These are phyloP conservation scores for Fusarium sp. DNA, from an alignment of 2,329 filamentous ascomycete genomes.

Conservation along the genomic window DNA sequence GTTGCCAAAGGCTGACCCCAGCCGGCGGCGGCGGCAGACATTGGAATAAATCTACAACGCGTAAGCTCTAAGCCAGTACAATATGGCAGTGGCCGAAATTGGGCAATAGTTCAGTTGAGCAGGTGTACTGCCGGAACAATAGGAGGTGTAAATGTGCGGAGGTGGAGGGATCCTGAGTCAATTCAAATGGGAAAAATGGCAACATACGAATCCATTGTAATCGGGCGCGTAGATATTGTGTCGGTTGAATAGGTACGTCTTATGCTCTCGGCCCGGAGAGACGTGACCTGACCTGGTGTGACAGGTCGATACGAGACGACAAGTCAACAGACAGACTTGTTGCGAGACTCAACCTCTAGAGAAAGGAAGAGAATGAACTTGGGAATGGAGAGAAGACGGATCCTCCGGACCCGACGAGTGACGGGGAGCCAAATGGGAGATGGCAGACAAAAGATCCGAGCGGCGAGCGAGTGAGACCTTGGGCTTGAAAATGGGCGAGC, in stretches of 20 bases:
- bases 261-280: conserved; percentile 44
- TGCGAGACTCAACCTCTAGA: conserved; percentile 14
- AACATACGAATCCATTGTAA: conserved; percentile 50
- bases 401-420: conserved; percentile 32
- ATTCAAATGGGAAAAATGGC: conserved; percentile 25
- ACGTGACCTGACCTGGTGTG: conserved; percentile 44
- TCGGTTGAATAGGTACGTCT: conserved; percentile 42
- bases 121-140: conserved; percentile 12
- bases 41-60: conserved; percentile 60
- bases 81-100: conserved; percentile 17
- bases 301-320: conserved; percentile 30
- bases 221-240: conserved; percentile 36
- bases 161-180: conserved; percentile 29
- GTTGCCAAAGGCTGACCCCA: conserved; percentile 60
- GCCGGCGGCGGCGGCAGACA: conserved; percentile 59
- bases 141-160: conserved; percentile 11
- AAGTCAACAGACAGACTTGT: conserved; percentile 18
- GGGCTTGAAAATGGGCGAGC: conserved; percentile 35
- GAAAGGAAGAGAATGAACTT: conserved; percentile 10
- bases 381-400: conserved; percentile 34
- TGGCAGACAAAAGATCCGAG: conserved; percentile 19
- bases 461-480: conserved; percentile 18
- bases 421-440: conserved; percentile 34
- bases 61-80: conserved; percentile 27
- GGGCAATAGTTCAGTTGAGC: conserved; percentile 22